Base-by-base conservation (phyloP, 371 early-diverging fungal genomes). In the Furculomyces boomerangus region DNA sequence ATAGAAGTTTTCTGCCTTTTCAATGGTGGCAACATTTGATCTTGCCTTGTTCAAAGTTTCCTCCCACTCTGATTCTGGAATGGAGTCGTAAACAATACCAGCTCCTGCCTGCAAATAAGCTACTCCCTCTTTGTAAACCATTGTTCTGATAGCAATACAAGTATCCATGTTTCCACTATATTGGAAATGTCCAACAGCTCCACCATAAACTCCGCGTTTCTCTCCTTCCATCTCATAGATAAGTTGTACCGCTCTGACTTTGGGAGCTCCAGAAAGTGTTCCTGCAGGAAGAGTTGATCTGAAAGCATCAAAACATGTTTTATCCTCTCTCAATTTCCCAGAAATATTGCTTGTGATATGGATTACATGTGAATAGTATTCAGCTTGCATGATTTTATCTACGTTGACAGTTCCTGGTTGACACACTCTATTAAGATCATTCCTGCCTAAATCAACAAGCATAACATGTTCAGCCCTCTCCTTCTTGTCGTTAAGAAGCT, bases 371-470 rank as follows among this genome's bases (percentile, higher is more conserved):
- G 87, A 86, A 62, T 90, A 96, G 35, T 81, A 75, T 65, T 96
- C 97, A 57, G 94, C 81, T 52, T 90, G 81, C 97, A 96, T 96
- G 56, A 94, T 71, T 56, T 89, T 90, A 60, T 93, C 92, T 10
- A 93, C 93, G 56, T 75, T 83, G 56, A 93, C 93, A 30, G 91
- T 78, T 54, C 76, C 77, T 1, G 97, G 94, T 53, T 83, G 73
- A 69, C 93, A 94, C 28, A 96, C 79, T 41, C 94, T 86, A 71
- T 96, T 93, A 24, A 90, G 81, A 65, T 96, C 97, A 67, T 96
- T 96, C 55, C 95, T 83, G 13, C 95, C 95, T 26, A 96, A 71
- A 74, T 96, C 97, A n/a, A 96, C 95, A 54, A 96, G 73, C 95
- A 94, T 94, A 56, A 94, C 86, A 62, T 93, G 93, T 60, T 95